These are phyloP conservation scores for Telfairia occidentalis DNA, from an alignment of 331 rosid genomes.

Conservation along the genomic window DNA sequence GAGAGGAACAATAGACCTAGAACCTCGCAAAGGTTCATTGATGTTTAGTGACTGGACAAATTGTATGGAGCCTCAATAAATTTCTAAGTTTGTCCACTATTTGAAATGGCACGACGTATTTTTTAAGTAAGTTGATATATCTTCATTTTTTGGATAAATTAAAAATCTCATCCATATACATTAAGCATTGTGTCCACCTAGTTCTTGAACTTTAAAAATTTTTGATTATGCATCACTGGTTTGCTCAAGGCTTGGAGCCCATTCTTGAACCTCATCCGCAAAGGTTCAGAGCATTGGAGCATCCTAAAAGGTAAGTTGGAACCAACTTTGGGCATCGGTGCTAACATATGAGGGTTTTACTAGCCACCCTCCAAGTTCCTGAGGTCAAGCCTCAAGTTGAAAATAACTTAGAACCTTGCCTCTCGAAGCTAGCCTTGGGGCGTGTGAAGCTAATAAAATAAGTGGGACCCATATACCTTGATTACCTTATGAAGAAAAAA, in stretches of 20 bases:
- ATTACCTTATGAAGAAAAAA: neutral
- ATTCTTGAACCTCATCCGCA: neutral
- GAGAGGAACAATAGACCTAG: no score
- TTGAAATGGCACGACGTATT: neutral
- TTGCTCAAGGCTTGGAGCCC: neutral
- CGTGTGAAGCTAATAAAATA: neutral
- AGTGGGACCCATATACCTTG: neutral
- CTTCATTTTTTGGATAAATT: neutral
- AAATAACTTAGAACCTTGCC: neutral
- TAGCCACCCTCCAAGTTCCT: neutral
- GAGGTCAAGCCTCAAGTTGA: neutral
- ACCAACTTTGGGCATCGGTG: neutral
- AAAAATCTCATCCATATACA: neutral
- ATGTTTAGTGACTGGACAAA: neutral
- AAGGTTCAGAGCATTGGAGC: neutral
- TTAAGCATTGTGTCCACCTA: neutral
- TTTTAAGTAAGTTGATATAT: no score
- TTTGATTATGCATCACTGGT: no score
- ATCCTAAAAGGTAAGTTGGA: neutral
- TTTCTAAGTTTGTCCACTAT: neutral
- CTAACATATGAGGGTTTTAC: neutral
- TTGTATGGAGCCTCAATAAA: neutral
- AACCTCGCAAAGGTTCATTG: no score
- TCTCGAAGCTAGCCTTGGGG: neutral
- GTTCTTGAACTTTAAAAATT: no score